Evolutionary conservation across 2,329 filamentous ascomycete genomes (phyloP), one percentile per base, ranked within the genome.

Genomic region (Sporothrix inflata): DNA sequence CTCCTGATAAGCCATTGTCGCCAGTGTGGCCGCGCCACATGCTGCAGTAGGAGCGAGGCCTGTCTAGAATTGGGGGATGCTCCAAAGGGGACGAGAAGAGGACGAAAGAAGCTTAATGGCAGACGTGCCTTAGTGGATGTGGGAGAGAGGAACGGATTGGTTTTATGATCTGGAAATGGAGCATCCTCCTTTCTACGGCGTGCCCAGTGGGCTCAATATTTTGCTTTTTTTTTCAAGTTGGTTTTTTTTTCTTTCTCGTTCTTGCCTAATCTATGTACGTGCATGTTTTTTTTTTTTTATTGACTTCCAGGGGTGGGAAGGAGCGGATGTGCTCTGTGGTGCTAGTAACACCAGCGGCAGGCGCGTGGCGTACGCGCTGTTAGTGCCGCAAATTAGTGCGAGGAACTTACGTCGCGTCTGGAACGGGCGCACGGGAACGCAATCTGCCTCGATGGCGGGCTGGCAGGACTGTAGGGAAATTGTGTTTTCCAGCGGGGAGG

Each of bases 1-100:
- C 68, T 77, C 76, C 24, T 70, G 55, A 45, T 67, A 74, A 47
- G 71, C 71, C 42, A 73, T 69, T 74, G 75, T 77, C 55, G 68
- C 65, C 21, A 70, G 27, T 53, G 67, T 27, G 45, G 45, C 34
- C 63, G 42, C 16, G 61, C 30, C 24, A 53, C 53, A 70, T 66
- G 67, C 70, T 71, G 66, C 73, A 73, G 61, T 21, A n/a, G 60
- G 30, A 47, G 49, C 24, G 47, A 12, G 14, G n/a, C 45, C 38
- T 12, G 30, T 38, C 34, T 12, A 47, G 27, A 60, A 42, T 51
- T 34, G 60, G 30, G 34, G 12, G n/a, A 42, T 34, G 60, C 60
- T 34, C 24, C 55, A 42, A 21, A 21, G 16, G 21, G n/a, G 42
- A 38, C 38, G 47, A 69, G 60, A 40, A 66, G 57, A 30, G 40